Percentiles rank a stretch among this genome's conserved stretches.
Evolutionary conservation across 768 basidiomycete species (phyloP).

Genomic region (Boletellus ananas): DNA sequence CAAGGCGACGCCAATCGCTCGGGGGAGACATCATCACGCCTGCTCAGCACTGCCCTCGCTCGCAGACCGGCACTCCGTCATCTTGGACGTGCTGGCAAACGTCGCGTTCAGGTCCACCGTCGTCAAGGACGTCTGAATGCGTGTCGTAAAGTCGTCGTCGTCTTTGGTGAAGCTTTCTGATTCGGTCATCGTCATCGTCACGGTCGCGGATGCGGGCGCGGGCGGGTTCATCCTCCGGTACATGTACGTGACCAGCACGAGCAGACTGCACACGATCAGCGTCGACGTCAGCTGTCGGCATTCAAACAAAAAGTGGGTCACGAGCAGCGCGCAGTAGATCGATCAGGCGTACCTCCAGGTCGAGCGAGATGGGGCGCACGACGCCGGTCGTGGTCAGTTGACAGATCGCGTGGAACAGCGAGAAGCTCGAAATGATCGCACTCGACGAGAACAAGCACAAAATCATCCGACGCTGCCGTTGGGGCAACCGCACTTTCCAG

Average conservation of each 20-base stretch:
- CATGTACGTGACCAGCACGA: constrained; percentile 10
- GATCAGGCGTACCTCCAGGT: background rate
- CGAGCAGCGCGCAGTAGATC: background rate
- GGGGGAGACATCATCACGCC: too few species aligned
- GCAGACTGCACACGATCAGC: constrained; percentile 13
- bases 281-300: background rate
- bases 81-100: too few species aligned
- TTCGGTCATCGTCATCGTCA: too few species aligned
- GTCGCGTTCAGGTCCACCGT: background rate
- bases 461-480: constrained; percentile 2
- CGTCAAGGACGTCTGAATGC: background rate
- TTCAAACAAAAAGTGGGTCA: background rate
- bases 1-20: too few species aligned
- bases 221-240: constrained; percentile 2
- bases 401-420: background rate
- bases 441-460: background rate
- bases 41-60: too few species aligned
- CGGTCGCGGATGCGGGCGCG: background rate
- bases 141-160: background rate
- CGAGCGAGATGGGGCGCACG: background rate
- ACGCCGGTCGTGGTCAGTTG: background rate
- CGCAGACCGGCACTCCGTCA: too few species aligned
- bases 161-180: background rate
- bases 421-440: background rate
- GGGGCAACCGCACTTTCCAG: background rate